Evolutionary conservation across 2,329 filamentous ascomycete species (phyloP), one percentile per base, ranked within the genome.

Genomic region (Dactylellina sp.): DNA sequence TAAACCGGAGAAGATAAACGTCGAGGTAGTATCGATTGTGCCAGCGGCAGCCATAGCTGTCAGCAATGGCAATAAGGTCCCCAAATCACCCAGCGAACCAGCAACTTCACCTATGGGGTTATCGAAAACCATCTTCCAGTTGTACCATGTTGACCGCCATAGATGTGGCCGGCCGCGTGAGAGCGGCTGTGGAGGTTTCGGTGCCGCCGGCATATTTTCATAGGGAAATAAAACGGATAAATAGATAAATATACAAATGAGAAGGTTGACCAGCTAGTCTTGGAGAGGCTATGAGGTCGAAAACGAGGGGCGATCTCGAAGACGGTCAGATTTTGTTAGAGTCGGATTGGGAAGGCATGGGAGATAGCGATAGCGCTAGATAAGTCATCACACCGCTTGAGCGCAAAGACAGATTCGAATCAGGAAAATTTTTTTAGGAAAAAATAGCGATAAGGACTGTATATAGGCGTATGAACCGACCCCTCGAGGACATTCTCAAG

Each of bases 1-100:
- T 7, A 93, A 79, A 0, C 95, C 95, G 0, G 92, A 93, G 80
- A 97, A 95, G 4, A 98, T 87, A 0, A 98, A 86, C 0, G 94
- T 97, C 52, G 89, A 89, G 24, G 91, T 88, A 0, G 98, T 86
- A 20, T 91, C 89, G 78, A 98, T 91, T 7, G 91, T 93, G 35
- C 86, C 84, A 76, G 91, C 90, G 25, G 91, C 82, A 0, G 93
- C 89, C 25, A 98, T 87, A 1, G 93, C 91, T 47, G 61, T 75
- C 2, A 76, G 42, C 20, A 76, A 25, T 4, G 68, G 76, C 16
- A 77, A 22, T 12, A 77, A 40, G 9, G 76, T 77, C n/a, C 76
- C 76, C 32, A 78, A 28, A 55, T 78, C 76, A 1, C 76, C 77
- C 11, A 92, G 85, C 0, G 93, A 91, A 57, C 94, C 94, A 0